A percentile compares a stretch with the other conserved stretches of the same genome.
These are phyloP conservation scores for Zygosaccharomyces pseudobailii DNA, from an alignment of 1,139 yeast species.

Conservation along the genomic window DNA sequence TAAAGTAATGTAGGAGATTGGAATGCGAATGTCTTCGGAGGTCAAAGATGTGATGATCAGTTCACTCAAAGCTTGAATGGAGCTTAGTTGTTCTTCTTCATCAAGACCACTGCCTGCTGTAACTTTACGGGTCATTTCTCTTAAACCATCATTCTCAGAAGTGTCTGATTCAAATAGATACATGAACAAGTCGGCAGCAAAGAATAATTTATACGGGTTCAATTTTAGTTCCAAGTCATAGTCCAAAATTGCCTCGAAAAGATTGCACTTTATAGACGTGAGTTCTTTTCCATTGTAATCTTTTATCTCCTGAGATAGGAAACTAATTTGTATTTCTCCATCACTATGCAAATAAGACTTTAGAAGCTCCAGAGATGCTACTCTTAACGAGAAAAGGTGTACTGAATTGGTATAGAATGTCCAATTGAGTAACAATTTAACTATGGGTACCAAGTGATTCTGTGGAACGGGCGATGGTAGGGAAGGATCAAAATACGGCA, in stretches of 20 bases:
- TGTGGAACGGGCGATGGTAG: constrained; percentile 41
- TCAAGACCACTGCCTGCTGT: constrained; percentile 59
- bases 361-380: constrained; percentile 62
- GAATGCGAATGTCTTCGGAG: constrained; percentile 65
- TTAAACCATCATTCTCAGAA: constrained; percentile 29
- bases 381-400: constrained; percentile 75
- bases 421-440: constrained; percentile 78
- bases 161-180: constrained; percentile 54
- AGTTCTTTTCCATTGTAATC: constrained; percentile 35
- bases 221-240: constrained; percentile 71
- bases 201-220: constrained; percentile 88
- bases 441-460: constrained; percentile 48
- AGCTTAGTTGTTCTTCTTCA: constrained; percentile 71
- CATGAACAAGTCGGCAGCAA: constrained; percentile 64
- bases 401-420: constrained; percentile 71
- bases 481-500: constrained; percentile 87
- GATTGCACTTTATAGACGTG: constrained; percentile 36
- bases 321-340: constrained; percentile 52
- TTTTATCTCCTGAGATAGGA: constrained; percentile 60
- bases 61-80: constrained; percentile 77
- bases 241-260: constrained; percentile 67
- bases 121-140: constrained; percentile 47
- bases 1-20: constrained; percentile 75
- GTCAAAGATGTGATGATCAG: constrained; percentile 63
- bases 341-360: constrained; percentile 68